These are phyloP conservation scores for Fusarium nisikadoi DNA, from an alignment of 2,329 filamentous ascomycete species.

Conservation along the genomic window DNA sequence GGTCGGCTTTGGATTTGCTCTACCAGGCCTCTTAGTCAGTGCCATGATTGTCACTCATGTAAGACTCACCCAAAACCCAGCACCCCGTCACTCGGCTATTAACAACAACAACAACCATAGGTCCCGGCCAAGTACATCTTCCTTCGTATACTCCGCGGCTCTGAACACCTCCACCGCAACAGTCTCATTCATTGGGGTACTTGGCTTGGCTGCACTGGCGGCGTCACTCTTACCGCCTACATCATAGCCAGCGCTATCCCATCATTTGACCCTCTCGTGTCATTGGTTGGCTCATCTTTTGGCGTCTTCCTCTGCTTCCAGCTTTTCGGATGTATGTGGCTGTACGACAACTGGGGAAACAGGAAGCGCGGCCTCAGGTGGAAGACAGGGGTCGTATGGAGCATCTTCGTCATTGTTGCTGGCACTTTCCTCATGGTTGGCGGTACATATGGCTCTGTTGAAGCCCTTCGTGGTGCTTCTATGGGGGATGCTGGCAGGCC, in stretches of 20 bases:
- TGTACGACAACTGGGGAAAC: constrained; percentile 24
- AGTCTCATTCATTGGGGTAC: constrained; percentile 44
- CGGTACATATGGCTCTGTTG: constrained; percentile 26
- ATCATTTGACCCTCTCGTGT: constrained; percentile 28
- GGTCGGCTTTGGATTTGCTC: constrained; percentile 55
- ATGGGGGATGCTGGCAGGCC: background rate
- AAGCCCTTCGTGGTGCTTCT: background rate
- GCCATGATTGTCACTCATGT: constrained; percentile 45
- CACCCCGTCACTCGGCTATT: background rate
- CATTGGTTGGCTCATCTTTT: constrained; percentile 27
- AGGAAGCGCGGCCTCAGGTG: constrained; percentile 2
- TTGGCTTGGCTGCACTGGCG: constrained; percentile 40
- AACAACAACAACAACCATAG: constrained; percentile 1
- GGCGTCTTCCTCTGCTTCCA: constrained; percentile 37
- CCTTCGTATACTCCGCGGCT: constrained; percentile 44
- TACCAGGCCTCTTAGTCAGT: constrained; percentile 46
- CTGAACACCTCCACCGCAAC: constrained; percentile 45
- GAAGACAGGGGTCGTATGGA: constrained; percentile 13
- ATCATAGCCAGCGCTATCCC: constrained; percentile 35
- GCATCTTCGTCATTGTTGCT: constrained; percentile 9
- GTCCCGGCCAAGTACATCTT: constrained; percentile 46
- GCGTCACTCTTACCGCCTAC: constrained; percentile 23
- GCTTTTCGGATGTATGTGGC: constrained; percentile 34
- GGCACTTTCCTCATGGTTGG: constrained; percentile 28
- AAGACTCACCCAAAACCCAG: constrained; percentile 5